Conservation (phyloP, 805 yeast genomes). For the Kuraishia ogatae region DNA sequence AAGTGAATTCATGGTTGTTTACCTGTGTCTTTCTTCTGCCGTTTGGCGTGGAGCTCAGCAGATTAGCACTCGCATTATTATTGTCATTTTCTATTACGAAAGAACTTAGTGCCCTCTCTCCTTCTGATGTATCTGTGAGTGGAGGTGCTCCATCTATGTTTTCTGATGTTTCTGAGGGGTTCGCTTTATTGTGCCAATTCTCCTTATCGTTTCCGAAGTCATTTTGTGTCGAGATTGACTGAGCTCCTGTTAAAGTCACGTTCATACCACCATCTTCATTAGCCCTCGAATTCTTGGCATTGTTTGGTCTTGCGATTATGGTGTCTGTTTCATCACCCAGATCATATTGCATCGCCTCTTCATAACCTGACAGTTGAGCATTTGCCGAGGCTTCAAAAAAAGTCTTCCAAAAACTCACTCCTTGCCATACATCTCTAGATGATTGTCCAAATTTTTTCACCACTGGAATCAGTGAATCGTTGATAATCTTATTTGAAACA, state of each 20-base stretch:
- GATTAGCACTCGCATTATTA: not conserved
- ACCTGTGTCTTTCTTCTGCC: not conserved
- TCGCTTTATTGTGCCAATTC: not conserved
- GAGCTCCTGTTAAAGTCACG: not conserved
- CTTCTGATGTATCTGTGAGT: not conserved
- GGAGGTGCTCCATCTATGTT: not conserved
- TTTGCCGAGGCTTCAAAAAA: slow-evolving; percentile 72
- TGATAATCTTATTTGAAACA: slow-evolving; percentile 57
- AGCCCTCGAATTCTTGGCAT: not conserved
- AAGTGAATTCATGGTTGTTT: not conserved
- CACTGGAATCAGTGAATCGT: slow-evolving; percentile 60
- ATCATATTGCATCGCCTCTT: slow-evolving; percentile 3
- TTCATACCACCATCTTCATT: not conserved
- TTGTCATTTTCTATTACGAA: not conserved
- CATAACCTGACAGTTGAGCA: slow-evolving; percentile 14
- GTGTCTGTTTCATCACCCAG: not conserved
- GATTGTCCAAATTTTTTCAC: slow-evolving; percentile 50
- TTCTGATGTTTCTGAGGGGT: not conserved
- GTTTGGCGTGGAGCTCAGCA: not conserved
- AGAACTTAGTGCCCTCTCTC: not conserved
- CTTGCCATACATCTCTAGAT: slow-evolving; percentile 55
- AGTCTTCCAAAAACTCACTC: slow-evolving; percentile 66
- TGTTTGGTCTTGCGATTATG: no score
- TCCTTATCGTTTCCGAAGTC: not conserved
- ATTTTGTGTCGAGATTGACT: not conserved